Conservation (phyloP, 1,284 basidiomycete species). For the Volvariella surrecta region DNA sequence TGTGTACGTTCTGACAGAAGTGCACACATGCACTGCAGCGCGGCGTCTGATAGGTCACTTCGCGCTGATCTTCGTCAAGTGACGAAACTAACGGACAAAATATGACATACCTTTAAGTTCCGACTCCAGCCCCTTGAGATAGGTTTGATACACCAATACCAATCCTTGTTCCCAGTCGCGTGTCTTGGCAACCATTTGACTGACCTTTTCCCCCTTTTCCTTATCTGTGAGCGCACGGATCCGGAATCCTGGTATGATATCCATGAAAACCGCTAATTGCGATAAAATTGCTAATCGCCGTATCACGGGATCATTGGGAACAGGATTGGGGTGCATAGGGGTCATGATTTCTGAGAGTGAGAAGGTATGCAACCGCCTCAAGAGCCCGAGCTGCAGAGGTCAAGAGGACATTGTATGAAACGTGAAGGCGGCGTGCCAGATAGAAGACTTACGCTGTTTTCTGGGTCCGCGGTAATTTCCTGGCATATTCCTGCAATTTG, state of each 20-base stretch:
- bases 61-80: conserved; percentile 40
- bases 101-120: conserved; percentile 73
- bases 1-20: conserved; percentile 81
- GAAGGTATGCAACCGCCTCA: conserved; percentile 83
- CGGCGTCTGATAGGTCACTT: conserved; percentile 62
- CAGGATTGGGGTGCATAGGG: conserved; percentile 53
- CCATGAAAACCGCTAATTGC: conserved; percentile 91
- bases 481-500: conserved; percentile 87
- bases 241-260: conserved; percentile 86
- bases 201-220: conserved; percentile 90
- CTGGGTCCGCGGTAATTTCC: conserved; percentile 81
- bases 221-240: conserved; percentile 87
- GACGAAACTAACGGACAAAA: conserved; percentile 8
- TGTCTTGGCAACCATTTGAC: conserved; percentile 85
- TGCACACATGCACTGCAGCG: conserved; percentile 83
- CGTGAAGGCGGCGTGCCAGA: conserved; percentile 1
- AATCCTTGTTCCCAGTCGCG: conserved; percentile 98
- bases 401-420: conserved; percentile 7
- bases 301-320: conserved; percentile 76
- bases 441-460: conserved; percentile 58
- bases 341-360: conserved; percentile 65
- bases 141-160: conserved; percentile 83
- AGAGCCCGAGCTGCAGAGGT: conserved; percentile 61
- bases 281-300: conserved; percentile 87
- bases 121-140: conserved; percentile 77